Base-by-base conservation (phyloP, 345 rosid species). In the Hirschfeldia incana region DNA sequence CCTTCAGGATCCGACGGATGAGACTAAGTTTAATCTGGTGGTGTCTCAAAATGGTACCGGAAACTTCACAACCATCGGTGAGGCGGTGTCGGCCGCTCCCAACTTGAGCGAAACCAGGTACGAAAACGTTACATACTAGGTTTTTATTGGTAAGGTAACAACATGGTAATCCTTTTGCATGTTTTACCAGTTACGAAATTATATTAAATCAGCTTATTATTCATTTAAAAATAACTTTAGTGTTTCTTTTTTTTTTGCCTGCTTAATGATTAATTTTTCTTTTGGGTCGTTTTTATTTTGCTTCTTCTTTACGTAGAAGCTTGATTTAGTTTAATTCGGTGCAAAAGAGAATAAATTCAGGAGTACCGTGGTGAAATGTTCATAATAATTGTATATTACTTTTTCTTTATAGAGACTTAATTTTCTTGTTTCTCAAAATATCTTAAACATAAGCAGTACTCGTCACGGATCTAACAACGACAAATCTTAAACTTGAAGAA, bases 31-130 rank as follows among this genome's bases (percentile, higher is more conserved):
- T 67, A 75, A 94, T 76, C 79, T 94, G 21, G 70, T 83, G 1
- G 97, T 94, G 59, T 88, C 92, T 21, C 81, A 87, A 78, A 93
- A 94, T 55, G 98, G 97, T 49, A 78, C 88, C 3, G 97, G 97
- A 27, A 86, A 90, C 78, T 92, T 83, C 81, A 86, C 87, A 27
- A 92, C 87, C 42, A 27, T 94, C 21, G 65, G 65, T 11, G 90
- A 84, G 8, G 98, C 98, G 1, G 86, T 90, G 58, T 88, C 84
- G 0, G 91, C 91, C 8, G 93, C 97, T 77, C 94, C 97, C 0
- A 89, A 88, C 79, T 78, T 83, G 30, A 90, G 94, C 82, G 51
- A 72, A 33, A 85, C 92, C n/a, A 90, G 97, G 98, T 87, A 80
- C 57, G 10, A 17, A 44, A 64, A 46, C 27, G 65, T 55, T 76